Percentiles rank a stretch among this genome's conserved stretches.
These are phyloP conservation scores for Gentiana macrophylla DNA, from an alignment of 257 asterid genomes.

Conservation along the genomic window DNA sequence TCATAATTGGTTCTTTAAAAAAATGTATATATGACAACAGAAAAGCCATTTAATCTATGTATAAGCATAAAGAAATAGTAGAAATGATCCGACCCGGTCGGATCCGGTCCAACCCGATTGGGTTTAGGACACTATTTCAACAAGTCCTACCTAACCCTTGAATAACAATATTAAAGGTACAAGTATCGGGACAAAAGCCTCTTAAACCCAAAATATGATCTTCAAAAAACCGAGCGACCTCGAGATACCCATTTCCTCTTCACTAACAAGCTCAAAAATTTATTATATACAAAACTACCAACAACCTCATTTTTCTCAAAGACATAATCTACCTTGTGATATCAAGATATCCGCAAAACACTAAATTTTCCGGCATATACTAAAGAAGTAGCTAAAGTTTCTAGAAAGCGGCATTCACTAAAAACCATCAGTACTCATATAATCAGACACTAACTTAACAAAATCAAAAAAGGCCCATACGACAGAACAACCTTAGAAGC, in stretches of 20 bases:
- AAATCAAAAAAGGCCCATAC: conserved; percentile 43
- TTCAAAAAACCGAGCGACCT: conserved; percentile 56
- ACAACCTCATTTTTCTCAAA: conserved; percentile 26
- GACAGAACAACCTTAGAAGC: conserved; percentile 59
- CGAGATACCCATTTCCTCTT: conserved; percentile 37
- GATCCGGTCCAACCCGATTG: too few relatives aligned
- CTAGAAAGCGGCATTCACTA: conserved; percentile 31
- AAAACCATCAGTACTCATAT: conserved; percentile 53
- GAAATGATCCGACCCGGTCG: too few relatives aligned
- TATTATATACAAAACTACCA: conserved; percentile 49
- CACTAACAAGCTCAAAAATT: conserved; percentile 48
- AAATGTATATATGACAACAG: too few relatives aligned
- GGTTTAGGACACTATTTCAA: too few relatives aligned
- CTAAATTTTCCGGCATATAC: conserved; percentile 39
- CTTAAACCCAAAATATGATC: conserved; percentile 43
- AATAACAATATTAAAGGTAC: conserved; percentile 67
- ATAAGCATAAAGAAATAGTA: too few relatives aligned
- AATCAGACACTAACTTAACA: conserved; percentile 36
- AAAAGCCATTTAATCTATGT: too few relatives aligned
- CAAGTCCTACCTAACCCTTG: conserved; percentile 42
- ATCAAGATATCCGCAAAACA: conserved; percentile 45
- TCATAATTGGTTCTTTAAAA: too few relatives aligned
- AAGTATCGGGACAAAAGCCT: conserved; percentile 51
- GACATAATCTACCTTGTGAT: conserved; percentile 38
- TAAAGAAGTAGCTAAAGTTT: conserved; percentile 33